Base-by-base conservation (phyloP, 176 grass and related monocot species). In the Phragmites australis region DNA sequence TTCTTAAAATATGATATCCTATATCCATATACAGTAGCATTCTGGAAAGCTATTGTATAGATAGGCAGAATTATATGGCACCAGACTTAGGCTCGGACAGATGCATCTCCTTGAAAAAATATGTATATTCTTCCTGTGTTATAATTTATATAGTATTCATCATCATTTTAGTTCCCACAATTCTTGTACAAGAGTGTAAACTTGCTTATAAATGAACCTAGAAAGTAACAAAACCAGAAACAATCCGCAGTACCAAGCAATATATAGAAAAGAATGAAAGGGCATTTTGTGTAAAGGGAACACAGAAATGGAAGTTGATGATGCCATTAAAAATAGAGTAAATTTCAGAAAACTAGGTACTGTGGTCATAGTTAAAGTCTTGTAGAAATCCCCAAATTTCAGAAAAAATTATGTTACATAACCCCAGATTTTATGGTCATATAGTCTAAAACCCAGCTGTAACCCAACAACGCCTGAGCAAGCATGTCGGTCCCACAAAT, bases 71-170 rank as follows among this genome's bases (percentile, higher is more conserved):
- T 61, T 14, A 81, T 13, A 69, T 44, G 39, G 5, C 52, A 80
- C 15, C 1, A 1, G 14, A 49, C 25, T 43, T 56, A 76, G 23
- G 54, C 18, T 45, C 19, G 30, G 74, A 23, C 10, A 60, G 26
- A 64, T 61, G 22, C 68, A 47, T 37, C 58, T 37, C 78, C 40
- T n/a, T 81, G 52, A 17, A 70, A 46, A 4, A 59, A 31, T 15
- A 58, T 23, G 17, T 70, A 19, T 22, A 46, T 44, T 46, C n/a
- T 27, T 48, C 44, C 31, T 26, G 43, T 10, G 21, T 49, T 72
- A 72, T 58, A 32, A 60, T 61, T 43, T 50, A 14, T 42, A 82
- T 62, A 15, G 48, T 73, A 68, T 50, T 21, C 23, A 27, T 40
- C 46, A 17, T 22, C 16, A n/a, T 26, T 65, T 74, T 64, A 53